These are phyloP conservation scores for Colletotrichum sidae DNA, from an alignment of 2,329 filamentous ascomycete species.

Conservation along the genomic window DNA sequence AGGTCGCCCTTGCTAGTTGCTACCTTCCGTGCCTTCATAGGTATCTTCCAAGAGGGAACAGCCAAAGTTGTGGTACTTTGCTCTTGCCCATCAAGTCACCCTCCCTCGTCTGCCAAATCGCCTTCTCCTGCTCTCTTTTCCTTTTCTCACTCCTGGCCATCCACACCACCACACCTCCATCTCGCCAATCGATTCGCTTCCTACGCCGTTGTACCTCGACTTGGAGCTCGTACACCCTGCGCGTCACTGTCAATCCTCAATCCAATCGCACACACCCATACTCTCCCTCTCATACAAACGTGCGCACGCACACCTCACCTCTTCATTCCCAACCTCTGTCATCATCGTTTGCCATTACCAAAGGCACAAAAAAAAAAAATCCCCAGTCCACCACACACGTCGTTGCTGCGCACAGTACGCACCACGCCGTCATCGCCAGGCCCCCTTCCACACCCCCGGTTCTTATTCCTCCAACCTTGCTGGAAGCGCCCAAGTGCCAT, in stretches of 20 bases:
- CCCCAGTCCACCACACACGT: background rate
- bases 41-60: too few species aligned
- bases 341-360: constrained; percentile 25
- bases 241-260: too few species aligned
- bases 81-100: too few species aligned
- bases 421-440: constrained; percentile 31
- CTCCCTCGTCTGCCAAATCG: background rate
- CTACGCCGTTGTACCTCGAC: background rate
- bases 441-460: constrained; percentile 26
- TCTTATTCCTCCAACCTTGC: constrained; percentile 23
- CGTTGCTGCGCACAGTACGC: constrained; percentile 16
- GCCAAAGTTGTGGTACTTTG: too few species aligned
- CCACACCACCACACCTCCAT: background rate
- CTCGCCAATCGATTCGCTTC: background rate
- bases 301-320: constrained; percentile 1
- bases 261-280: background rate
- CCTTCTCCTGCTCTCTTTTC: background rate
- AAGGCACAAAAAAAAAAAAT: background rate
- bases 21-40: too few species aligned
- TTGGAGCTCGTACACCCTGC: too few species aligned
- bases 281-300: constrained; percentile 2
- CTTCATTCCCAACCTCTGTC: constrained; percentile 27
- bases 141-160: background rate
- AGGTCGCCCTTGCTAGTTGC: too few species aligned
- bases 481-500: constrained; percentile 13